Evolutionary conservation across 1,284 basidiomycete species (phyloP).

Genomic region (Lentinus polychrous): DNA sequence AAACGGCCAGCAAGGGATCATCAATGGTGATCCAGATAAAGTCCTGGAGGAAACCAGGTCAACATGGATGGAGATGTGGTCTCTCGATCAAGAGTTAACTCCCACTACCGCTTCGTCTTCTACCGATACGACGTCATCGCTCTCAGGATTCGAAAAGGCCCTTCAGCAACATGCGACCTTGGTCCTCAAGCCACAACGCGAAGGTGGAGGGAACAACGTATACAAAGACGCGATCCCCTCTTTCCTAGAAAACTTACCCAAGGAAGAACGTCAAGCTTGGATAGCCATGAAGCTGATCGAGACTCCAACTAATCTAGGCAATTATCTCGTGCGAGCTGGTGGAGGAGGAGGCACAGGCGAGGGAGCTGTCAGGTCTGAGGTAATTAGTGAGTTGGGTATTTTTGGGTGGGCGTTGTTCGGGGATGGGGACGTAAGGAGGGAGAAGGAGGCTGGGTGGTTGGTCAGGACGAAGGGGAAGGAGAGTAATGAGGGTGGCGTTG

Average conservation of each 20-base stretch:
- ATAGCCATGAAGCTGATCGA: slow-evolving; percentile 91
- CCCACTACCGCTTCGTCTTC: no score
- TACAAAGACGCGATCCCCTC: slow-evolving; percentile 80
- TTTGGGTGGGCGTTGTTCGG: slow-evolving; percentile 88
- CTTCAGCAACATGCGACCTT: slow-evolving; percentile 46
- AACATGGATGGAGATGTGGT: slow-evolving; percentile 83
- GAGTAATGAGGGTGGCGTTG: slow-evolving; percentile 92
- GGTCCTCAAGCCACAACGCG: slow-evolving; percentile 94
- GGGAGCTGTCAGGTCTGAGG: slow-evolving; percentile 49
- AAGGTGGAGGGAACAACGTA: slow-evolving; percentile 97
- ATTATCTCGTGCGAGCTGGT: slow-evolving; percentile 65
- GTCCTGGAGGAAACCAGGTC: slow-evolving; percentile 38
- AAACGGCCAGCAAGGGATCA: slow-evolving; percentile 33
- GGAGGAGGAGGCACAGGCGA: slow-evolving; percentile 12
- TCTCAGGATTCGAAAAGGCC: slow-evolving; percentile 37
- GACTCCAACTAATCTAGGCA: slow-evolving; percentile 64
- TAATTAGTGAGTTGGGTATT: slow-evolving; percentile 88
- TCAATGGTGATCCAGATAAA: slow-evolving; percentile 25
- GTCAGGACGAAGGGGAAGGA: slow-evolving; percentile 90
- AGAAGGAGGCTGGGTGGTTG: slow-evolving; percentile 77
- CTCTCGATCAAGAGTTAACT: slow-evolving; percentile 40
- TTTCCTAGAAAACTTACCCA: slow-evolving; percentile 61
- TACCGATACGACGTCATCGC: no score
- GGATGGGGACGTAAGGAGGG: slow-evolving; percentile 30
- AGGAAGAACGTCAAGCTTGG: slow-evolving; percentile 69